phyloP scores from a whole-genome alignment of 768 basidiomycete species.

The Macrocybe gigantea region DNA sequence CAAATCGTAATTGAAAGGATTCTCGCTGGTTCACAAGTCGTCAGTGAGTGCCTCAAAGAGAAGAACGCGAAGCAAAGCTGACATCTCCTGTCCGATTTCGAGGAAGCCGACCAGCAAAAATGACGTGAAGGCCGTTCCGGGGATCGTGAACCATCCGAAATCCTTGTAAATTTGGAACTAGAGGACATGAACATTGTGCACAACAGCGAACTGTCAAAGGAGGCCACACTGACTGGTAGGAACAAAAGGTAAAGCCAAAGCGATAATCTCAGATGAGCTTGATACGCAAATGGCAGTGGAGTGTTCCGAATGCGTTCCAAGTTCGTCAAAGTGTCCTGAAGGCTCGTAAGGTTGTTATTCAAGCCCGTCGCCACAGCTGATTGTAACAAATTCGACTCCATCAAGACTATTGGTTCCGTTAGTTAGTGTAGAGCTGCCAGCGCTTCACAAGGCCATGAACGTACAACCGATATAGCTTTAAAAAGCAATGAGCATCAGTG shows the following conservation, averaged over 20 bases:
- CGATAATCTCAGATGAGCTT: constrained; percentile 59
- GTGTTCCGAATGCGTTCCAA: constrained; percentile 60
- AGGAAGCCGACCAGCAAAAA: constrained; percentile 64
- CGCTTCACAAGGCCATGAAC: too few species aligned
- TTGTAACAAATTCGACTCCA: constrained; percentile 36
- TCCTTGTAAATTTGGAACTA: constrained; percentile 45
- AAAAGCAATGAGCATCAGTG: neutral
- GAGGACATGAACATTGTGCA: constrained; percentile 5
- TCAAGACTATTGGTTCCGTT: constrained; percentile 25
- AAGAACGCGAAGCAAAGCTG: constrained; percentile 5
- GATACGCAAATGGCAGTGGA: constrained; percentile 65
- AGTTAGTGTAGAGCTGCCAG: too few species aligned
- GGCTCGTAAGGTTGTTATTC: constrained; percentile 32
- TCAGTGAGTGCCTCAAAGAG: constrained; percentile 1
- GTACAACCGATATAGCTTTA: neutral
- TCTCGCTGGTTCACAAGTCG: constrained; percentile 35
- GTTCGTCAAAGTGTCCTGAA: constrained; percentile 55
- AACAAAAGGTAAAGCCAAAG: constrained; percentile 35
- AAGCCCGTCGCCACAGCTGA: constrained; percentile 50
- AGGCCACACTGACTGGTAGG: constrained; percentile 30
- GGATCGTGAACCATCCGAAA: constrained; percentile 46
- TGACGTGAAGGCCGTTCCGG: constrained; percentile 55
- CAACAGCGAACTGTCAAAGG: constrained; percentile 17
- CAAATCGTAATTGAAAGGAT: constrained; percentile 62
- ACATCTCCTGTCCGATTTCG: constrained; percentile 67